A percentile compares a stretch with the other conserved stretches of the same genome.
These are phyloP conservation scores for Fusarium sp. DNA, from an alignment of 2,329 filamentous ascomycete species.

Conservation along the genomic window DNA sequence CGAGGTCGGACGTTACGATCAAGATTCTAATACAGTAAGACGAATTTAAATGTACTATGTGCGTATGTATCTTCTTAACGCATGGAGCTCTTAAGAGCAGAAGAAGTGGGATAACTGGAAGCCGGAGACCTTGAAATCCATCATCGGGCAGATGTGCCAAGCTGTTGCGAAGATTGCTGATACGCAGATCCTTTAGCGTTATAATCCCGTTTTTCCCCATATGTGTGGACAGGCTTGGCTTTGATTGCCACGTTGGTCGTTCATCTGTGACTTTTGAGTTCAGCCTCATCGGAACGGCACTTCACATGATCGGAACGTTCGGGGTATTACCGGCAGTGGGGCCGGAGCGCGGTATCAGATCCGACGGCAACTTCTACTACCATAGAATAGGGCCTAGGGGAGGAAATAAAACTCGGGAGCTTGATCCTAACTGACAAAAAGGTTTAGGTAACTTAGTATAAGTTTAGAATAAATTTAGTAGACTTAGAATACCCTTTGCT, in stretches of 20 bases:
- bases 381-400: neutral
- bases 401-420: too few relatives aligned
- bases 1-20: neutral
- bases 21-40: neutral
- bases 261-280: neutral
- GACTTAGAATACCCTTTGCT: too few relatives aligned
- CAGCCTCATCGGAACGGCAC: neutral
- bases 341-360: neutral
- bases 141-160: neutral
- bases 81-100: neutral
- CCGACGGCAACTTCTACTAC: neutral
- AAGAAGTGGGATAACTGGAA: neutral
- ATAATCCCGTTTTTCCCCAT: too few relatives aligned
- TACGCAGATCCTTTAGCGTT: too few relatives aligned
- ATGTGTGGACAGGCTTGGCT: neutral
- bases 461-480: too few relatives aligned
- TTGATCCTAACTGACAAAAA: too few relatives aligned
- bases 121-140: neutral
- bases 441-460: too few relatives aligned
- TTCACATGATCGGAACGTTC: constrained; percentile 12
- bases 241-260: neutral
- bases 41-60: neutral
- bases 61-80: neutral
- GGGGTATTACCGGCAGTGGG: neutral
- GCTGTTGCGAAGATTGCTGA: neutral